phyloP scores from a whole-genome alignment of 2,329 filamentous ascomycete species.

The Aureobasidium sp. region DNA sequence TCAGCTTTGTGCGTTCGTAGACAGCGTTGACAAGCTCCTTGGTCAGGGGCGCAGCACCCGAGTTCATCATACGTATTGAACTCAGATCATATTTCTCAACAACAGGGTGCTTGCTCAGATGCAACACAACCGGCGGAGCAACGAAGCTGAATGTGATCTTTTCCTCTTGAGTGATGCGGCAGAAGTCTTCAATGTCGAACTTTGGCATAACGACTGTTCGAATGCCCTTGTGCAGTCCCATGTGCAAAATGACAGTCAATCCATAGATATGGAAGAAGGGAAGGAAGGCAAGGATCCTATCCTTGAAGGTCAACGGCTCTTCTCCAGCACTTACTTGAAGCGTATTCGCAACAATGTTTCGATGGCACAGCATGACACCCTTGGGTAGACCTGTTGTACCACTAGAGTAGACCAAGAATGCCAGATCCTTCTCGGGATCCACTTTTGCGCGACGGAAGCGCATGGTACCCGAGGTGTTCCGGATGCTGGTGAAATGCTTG shows the following conservation, averaged over 20 bases:
- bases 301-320: constrained; percentile 48
- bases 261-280: constrained; percentile 91
- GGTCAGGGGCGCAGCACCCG: constrained; percentile 78
- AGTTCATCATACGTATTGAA: constrained; percentile 75
- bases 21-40: constrained; percentile 70
- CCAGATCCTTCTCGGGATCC: constrained; percentile 63
- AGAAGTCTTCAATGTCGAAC: constrained; percentile 77
- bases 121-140: constrained; percentile 75
- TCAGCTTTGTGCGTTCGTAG: constrained; percentile 65
- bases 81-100: constrained; percentile 76
- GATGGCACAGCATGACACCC: constrained; percentile 79
- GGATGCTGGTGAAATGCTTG: constrained; percentile 67
- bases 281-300: constrained; percentile 69
- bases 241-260: constrained; percentile 65
- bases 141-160: constrained; percentile 72
- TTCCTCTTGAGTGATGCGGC: constrained; percentile 66
- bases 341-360: constrained; percentile 71
- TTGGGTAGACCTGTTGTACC: constrained; percentile 90
- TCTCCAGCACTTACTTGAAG: constrained; percentile 37
- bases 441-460: constrained; percentile 56
- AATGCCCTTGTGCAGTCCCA: constrained; percentile 58
- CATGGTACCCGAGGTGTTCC: constrained; percentile 54
- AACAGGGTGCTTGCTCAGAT: constrained; percentile 69
- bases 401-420: constrained; percentile 80
- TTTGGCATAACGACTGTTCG: constrained; percentile 65